Percentiles rank a stretch among this genome's conserved stretches.
phyloP scores from a whole-genome alignment of 2,329 filamentous ascomycete species.

The Cladobotryum protrusum region DNA sequence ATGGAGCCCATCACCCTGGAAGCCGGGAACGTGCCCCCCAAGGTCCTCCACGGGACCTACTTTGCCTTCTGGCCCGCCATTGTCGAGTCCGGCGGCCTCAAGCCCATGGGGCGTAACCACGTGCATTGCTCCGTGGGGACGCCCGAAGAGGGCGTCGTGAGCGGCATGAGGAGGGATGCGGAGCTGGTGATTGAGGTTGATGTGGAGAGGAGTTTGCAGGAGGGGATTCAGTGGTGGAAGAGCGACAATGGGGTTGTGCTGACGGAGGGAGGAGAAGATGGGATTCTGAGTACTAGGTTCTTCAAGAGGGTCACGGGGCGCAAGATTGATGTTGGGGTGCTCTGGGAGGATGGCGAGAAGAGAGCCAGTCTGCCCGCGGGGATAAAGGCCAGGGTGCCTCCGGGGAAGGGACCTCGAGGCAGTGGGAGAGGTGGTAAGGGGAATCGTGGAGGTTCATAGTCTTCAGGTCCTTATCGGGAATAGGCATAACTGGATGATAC shows the following conservation, averaged over 20 bases:
- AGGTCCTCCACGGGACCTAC: conserved; percentile 84
- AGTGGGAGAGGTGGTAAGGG: conserved; percentile 30
- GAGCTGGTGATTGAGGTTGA: conserved; percentile 76
- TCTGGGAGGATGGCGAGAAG: conserved; percentile 66
- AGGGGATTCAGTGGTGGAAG: conserved; percentile 65
- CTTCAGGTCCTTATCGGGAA: conserved; percentile 24
- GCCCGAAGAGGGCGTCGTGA: conserved; percentile 57
- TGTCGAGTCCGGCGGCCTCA: conserved; percentile 67
- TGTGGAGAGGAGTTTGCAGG: conserved; percentile 57
- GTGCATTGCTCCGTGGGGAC: conserved; percentile 82
- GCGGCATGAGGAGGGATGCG: conserved; percentile 73
- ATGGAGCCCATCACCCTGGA: conserved; percentile 56
- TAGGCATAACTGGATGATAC: background rate
- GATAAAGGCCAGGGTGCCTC: conserved; percentile 43
- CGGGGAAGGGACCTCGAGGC: conserved; percentile 42
- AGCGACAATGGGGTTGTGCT: conserved; percentile 75
- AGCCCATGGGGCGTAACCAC: conserved; percentile 76
- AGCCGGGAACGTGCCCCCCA: conserved; percentile 51
- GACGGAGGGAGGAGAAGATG: conserved; percentile 52
- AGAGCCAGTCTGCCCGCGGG: conserved; percentile 59
- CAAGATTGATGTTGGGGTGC: conserved; percentile 51
- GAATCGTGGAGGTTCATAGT: conserved; percentile 28
- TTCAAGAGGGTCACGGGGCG: conserved; percentile 66
- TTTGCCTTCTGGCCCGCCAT: conserved; percentile 74
- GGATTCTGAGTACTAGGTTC: conserved; percentile 58